Evolutionary conservation across 495 filamentous ascomycete genomes (phyloP), one percentile per base, ranked within the genome.

Genomic region (Sordaria brevicollis): DNA sequence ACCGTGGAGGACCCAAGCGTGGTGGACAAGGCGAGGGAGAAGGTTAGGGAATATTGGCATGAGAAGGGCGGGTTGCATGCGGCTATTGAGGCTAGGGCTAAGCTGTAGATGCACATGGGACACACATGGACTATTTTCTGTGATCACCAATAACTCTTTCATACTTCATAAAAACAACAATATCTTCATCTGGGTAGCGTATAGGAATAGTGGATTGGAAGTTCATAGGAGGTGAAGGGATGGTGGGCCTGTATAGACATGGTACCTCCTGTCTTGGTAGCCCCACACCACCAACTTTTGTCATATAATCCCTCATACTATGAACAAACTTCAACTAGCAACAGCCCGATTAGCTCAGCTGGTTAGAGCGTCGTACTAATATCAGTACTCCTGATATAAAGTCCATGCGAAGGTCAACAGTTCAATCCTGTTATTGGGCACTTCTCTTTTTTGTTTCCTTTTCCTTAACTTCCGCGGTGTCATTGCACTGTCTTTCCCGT

Each of bases 81-180:
- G 71, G 81, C 83, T 49, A 83, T 82, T 19, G 85, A 88, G 76
- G 77, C 70, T 37, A 84, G 83, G 79, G 83, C 89, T 33, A 93
- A 90, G 79, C 76, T 89, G 74, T 89, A 49, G 71, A 17, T n/a
- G 19, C 6, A 34, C 37, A 25, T 39, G 37, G n/a, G n/a, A n/a
- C n/a, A n/a, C n/a, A n/a, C n/a, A n/a, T n/a, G n/a, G n/a, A n/a
- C n/a, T n/a, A n/a, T n/a, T n/a, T n/a, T n/a, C n/a, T n/a, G n/a
- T n/a, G n/a, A n/a, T n/a, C n/a, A n/a, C n/a, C n/a, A n/a, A n/a
- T n/a, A n/a, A n/a, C n/a, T n/a, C n/a, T n/a, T n/a, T n/a, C 25
- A 7, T 11, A 3, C 10, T 57, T 57, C 5, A 0, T n/a, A n/a
- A n/a, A n/a, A 7, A 57, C 15, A 0, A 57, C 25, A 31, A 29